Percentiles rank a stretch among this genome's conserved stretches.
Conservation (phyloP, 352 stramenopile species). For the Phytopythium ostracodes region DNA sequence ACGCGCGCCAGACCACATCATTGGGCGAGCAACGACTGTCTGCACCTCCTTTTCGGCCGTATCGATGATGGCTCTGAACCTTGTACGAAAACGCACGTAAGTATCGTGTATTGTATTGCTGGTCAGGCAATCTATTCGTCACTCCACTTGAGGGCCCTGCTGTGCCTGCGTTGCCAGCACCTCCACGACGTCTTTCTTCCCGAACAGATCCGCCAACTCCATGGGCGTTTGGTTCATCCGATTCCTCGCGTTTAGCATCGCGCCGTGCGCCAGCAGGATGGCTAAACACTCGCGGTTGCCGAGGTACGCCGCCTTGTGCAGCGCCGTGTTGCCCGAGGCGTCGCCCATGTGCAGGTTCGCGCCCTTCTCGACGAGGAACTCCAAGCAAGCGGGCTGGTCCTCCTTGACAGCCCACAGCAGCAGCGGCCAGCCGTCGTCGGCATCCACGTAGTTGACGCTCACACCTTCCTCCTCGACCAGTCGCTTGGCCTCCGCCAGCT, state of each 20-base stretch:
- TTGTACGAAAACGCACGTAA: no score
- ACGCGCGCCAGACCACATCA: background rate
- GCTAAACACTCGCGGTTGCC: constrained; percentile 25
- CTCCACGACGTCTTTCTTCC: constrained; percentile 25
- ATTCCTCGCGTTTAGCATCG: constrained; percentile 16
- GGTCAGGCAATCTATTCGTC: background rate
- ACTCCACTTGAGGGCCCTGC: background rate
- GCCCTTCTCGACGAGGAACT: constrained; percentile 23
- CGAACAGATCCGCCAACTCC: constrained; percentile 40
- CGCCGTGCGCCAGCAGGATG: constrained; percentile 27
- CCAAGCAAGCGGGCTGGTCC: constrained; percentile 22
- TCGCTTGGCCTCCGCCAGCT: constrained; percentile 11
- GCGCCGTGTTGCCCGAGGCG: constrained; percentile 30
- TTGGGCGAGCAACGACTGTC: background rate
- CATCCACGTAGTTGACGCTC: constrained; percentile 36
- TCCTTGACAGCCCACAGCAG: constrained; percentile 41
- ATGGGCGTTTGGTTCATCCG: constrained; percentile 28
- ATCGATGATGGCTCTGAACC: background rate
- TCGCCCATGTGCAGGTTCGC: constrained; percentile 36
- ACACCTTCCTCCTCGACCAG: constrained; percentile 23
- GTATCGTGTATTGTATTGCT: background rate
- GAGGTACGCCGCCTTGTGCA: constrained; percentile 47
- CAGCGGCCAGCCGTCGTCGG: constrained; percentile 34
- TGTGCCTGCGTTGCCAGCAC: constrained; percentile 11
- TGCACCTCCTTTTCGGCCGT: background rate